Percentiles rank a stretch among this genome's conserved stretches.
These are phyloP conservation scores for Microbotryomycetes sp. DNA, from an alignment of 1,284 basidiomycete species.

Conservation along the genomic window DNA sequence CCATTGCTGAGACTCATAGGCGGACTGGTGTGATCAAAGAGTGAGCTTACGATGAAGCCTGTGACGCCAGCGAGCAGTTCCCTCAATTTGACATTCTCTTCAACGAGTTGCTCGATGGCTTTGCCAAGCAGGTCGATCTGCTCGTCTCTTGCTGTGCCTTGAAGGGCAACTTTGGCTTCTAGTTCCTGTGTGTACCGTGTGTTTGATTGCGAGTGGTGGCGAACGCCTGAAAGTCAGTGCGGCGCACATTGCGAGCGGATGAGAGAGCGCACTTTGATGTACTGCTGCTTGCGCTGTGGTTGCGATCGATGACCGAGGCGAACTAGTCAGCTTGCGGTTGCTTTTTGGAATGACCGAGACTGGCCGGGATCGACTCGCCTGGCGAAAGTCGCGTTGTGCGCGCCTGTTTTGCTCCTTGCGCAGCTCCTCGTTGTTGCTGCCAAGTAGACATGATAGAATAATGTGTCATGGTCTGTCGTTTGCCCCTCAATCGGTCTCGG, in stretches of 20 bases:
- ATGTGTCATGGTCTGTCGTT: background rate
- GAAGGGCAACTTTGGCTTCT: conserved; percentile 51
- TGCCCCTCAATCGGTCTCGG: too few relatives aligned
- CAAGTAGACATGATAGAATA: background rate
- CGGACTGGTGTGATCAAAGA: conserved; percentile 49
- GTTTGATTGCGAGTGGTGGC: too few relatives aligned
- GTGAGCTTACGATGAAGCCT: conserved; percentile 67
- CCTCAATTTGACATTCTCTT: conserved; percentile 76
- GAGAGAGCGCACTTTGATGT: conserved; percentile 30
- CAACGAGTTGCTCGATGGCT: conserved; percentile 77
- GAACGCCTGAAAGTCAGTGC: conserved; percentile 53
- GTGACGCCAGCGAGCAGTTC: conserved; percentile 65
- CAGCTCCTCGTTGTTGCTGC: background rate
- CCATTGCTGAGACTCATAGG: conserved; percentile 65
- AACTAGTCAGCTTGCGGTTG: background rate
- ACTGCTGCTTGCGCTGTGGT: conserved; percentile 34
- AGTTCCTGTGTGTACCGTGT: too few relatives aligned
- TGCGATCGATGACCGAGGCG: background rate
- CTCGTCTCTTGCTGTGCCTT: conserved; percentile 51
- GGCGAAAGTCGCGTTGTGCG: conserved; percentile 82
- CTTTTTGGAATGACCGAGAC: conserved; percentile 4
- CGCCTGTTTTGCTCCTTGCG: conserved; percentile 66
- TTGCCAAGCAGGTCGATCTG: conserved; percentile 70
- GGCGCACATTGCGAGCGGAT: background rate
- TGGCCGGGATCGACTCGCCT: conserved; percentile 55